Evolutionary conservation across 495 filamentous ascomycete genomes (phyloP), one percentile per base, ranked within the genome.

Genomic region (Penicillium macrosclerotiorum): DNA sequence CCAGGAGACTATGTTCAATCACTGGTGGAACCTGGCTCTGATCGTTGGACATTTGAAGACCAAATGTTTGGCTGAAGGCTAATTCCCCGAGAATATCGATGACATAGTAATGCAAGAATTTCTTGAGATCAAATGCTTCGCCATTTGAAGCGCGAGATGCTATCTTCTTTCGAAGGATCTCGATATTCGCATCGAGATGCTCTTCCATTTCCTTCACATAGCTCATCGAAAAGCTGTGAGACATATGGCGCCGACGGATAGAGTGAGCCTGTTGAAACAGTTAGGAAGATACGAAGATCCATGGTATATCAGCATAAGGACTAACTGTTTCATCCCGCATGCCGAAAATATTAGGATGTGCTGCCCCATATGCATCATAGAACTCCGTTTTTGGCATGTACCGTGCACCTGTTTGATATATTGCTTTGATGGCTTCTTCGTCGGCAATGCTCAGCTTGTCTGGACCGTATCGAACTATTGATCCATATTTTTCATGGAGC

Each of bases 161-260:
- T 36, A 49, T 49, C 9, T 42, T 49, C 12, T 35, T 13, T 1
- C 37, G 38, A n/a, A 49, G 37, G n/a, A 49, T 41, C 12, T 20
- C 30, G 22, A 49, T 37, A 36, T 42, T 49, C 6, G 22, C 20
- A 16, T 49, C 46, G 3, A 49, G 18, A 29, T 49, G 30, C 17
- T 49, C 22, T 14, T 49, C 46, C 46, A 49, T 49, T 30, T 49
- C 46, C 42, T 49, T 49, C 7, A 49, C 38, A 14, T 49, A 49
- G 19, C 46, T 36, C 30, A 30, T 49, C 2, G 46, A 49, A 23
- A 49, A 49, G 16, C 46, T 49, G 23, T 49, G 46, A 2, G 46
- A 49, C 46, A 49, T 49, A 17, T 49, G 46, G 2, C 46, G 46
- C 12, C 46, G 37, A 20, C 46, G 37, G 17, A 49, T 36, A 18